Evolutionary conservation across 345 rosid species (phyloP).

Genomic region (Limnanthes douglasii): DNA sequence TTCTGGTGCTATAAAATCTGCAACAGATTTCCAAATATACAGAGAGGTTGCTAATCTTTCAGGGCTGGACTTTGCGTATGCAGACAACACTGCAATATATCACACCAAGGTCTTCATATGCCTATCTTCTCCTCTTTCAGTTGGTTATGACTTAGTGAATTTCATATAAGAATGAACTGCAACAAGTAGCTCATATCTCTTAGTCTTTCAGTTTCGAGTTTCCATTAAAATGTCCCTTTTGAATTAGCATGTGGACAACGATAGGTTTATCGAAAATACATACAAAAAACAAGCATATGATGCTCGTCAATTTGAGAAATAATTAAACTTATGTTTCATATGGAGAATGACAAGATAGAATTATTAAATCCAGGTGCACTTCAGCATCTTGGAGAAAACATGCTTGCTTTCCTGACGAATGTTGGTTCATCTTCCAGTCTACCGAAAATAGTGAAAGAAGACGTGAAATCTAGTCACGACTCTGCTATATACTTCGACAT

Average conservation of each 20-base stretch:
- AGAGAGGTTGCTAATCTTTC: slow-evolving; percentile 85
- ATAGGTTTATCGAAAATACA: too few relatives aligned
- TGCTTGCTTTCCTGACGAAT: slow-evolving; percentile 82
- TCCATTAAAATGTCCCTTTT: too few relatives aligned
- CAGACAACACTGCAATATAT: slow-evolving; percentile 76
- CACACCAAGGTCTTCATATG: slow-evolving; percentile 66
- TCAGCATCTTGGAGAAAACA: slow-evolving; percentile 95
- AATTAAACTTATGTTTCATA: slow-evolving; percentile 3
- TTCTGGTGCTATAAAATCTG: slow-evolving; percentile 63
- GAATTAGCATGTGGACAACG: too few relatives aligned
- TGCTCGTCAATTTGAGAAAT: neutral
- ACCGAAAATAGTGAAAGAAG: slow-evolving; percentile 21
- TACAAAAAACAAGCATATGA: too few relatives aligned
- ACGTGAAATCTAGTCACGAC: slow-evolving; percentile 21
- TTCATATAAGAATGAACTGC: too few relatives aligned
- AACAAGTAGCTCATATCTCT: too few relatives aligned
- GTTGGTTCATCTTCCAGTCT: slow-evolving; percentile 46
- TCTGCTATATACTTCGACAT: slow-evolving; percentile 61
- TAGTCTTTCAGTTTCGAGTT: too few relatives aligned
- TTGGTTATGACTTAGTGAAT: slow-evolving; percentile 4
- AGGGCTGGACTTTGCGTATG: slow-evolving; percentile 89
- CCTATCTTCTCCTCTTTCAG: neutral
- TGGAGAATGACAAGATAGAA: slow-evolving; percentile 90
- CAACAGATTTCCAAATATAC: slow-evolving; percentile 94
- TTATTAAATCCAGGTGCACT: slow-evolving; percentile 84